A percentile compares a stretch with the other conserved stretches of the same genome.
These are phyloP conservation scores for Hyphopichia buzzinii DNA, from an alignment of 1,139 yeast genomes.

Conservation along the genomic window DNA sequence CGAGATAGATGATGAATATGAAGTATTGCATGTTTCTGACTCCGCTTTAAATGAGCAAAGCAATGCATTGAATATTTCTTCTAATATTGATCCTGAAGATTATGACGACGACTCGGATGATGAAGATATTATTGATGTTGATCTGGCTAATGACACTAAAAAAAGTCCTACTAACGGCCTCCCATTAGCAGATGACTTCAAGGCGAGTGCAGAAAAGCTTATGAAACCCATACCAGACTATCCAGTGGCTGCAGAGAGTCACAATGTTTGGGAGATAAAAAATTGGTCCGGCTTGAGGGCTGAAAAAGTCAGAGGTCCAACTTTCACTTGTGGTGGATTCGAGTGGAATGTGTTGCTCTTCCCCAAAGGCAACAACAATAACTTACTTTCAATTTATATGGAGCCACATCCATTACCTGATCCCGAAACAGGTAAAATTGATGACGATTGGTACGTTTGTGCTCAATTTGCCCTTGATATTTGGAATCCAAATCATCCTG, in stretches of 20 bases:
- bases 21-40: conserved; percentile 1
- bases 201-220: conserved; percentile 26
- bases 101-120: conserved; percentile 2
- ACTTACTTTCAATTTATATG: conserved; percentile 57
- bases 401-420: conserved; percentile 53
- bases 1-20: conserved; percentile 2
- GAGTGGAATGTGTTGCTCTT: conserved; percentile 76
- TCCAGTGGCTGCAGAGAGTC: conserved; percentile 37
- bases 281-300: conserved; percentile 58
- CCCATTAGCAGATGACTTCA: conserved; percentile 33
- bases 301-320: conserved; percentile 50
- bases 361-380: conserved; percentile 65
- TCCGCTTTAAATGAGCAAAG: background rate
- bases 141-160: background rate
- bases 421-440: conserved; percentile 29
- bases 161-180: conserved; percentile 1
- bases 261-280: conserved; percentile 72
- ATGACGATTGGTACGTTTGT: conserved; percentile 73
- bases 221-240: conserved; percentile 47
- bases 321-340: conserved; percentile 63
- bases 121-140: conserved; percentile 2
- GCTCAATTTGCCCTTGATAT: conserved; percentile 86
- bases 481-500: conserved; percentile 77
- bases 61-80: background rate
- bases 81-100: background rate